phyloP scores from a whole-genome alignment of 148 eudicot genomes.

The Vaccinium macrocarpon region DNA sequence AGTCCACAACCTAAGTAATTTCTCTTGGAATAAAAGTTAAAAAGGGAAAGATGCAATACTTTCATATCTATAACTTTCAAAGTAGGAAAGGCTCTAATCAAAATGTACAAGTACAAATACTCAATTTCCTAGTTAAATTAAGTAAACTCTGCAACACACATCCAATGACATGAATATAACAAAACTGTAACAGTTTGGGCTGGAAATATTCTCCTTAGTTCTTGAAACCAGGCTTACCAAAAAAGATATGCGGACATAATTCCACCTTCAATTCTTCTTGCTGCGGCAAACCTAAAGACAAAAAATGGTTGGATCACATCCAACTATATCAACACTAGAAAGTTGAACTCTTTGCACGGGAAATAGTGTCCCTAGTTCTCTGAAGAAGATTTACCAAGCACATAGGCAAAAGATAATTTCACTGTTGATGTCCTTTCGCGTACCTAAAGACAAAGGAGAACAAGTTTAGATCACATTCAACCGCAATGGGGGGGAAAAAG shows the following conservation, averaged over 20 bases:
- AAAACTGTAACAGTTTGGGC: background rate
- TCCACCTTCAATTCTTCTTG: background rate
- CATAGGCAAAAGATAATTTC: background rate
- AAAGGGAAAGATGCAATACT: background rate
- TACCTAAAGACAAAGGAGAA: background rate
- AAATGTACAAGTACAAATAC: background rate
- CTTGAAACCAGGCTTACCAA: slow-evolving; percentile 5
- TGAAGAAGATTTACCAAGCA: background rate
- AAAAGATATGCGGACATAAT: background rate
- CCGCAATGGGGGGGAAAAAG: background rate
- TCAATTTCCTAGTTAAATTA: background rate
- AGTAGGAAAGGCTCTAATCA: background rate
- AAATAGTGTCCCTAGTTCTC: background rate
- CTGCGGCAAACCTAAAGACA: background rate
- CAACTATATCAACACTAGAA: background rate
- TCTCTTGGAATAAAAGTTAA: background rate
- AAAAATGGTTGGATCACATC: background rate
- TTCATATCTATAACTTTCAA: background rate
- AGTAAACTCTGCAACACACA: slow-evolving; percentile 3
- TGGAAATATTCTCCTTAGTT: background rate
- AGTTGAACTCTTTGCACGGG: background rate
- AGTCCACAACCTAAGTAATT: background rate
- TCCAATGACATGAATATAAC: slow-evolving; percentile 1
- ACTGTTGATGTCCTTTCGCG: background rate
- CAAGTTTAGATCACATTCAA: slow-evolving; percentile 10